These are phyloP conservation scores for Dryadomyces quercivorus DNA, from an alignment of 2,329 filamentous ascomycete genomes.

Conservation along the genomic window DNA sequence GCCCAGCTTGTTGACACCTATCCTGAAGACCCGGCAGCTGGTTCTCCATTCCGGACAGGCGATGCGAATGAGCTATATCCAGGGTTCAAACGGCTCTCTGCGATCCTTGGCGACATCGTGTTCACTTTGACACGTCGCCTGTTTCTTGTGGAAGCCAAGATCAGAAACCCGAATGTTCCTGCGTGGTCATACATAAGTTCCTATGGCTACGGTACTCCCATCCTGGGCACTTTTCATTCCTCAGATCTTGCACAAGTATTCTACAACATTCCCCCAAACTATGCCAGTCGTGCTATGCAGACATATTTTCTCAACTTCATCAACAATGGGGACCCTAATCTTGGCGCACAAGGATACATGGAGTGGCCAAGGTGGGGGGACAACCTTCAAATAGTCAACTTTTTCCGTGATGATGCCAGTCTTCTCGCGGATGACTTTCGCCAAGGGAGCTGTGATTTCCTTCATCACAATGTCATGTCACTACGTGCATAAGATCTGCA, in stretches of 20 bases:
- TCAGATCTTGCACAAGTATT: conserved; percentile 60
- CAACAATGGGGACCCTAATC: conserved; percentile 58
- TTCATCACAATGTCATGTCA: conserved; percentile 11
- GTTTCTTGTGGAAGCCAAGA: conserved; percentile 38
- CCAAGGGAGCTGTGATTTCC: conserved; percentile 12
- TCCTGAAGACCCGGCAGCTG: conserved; percentile 38
- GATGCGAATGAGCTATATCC: conserved; percentile 61
- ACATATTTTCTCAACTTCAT: conserved; percentile 65
- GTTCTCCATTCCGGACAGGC: conserved; percentile 61
- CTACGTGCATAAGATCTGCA: conserved; percentile 1
- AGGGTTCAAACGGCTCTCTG: conserved; percentile 64
- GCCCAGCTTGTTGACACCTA: conserved; percentile 50
- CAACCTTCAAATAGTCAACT: conserved; percentile 37
- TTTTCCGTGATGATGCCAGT: conserved; percentile 17
- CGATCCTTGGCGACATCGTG: conserved; percentile 61
- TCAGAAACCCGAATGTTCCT: conserved; percentile 43
- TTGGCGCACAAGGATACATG: conserved; percentile 26
- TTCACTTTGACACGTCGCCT: conserved; percentile 61
- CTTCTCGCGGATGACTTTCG: conserved; percentile 19
- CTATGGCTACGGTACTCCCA: conserved; percentile 57
- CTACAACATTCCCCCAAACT: conserved; percentile 49
- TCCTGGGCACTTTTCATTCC: conserved; percentile 66
- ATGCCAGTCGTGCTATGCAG: conserved; percentile 46
- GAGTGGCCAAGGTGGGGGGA: conserved; percentile 30
- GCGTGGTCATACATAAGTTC: conserved; percentile 65